Evolutionary conservation across 2,329 filamentous ascomycete species (phyloP).

Genomic region (Trematosphaeria pertusa): DNA sequence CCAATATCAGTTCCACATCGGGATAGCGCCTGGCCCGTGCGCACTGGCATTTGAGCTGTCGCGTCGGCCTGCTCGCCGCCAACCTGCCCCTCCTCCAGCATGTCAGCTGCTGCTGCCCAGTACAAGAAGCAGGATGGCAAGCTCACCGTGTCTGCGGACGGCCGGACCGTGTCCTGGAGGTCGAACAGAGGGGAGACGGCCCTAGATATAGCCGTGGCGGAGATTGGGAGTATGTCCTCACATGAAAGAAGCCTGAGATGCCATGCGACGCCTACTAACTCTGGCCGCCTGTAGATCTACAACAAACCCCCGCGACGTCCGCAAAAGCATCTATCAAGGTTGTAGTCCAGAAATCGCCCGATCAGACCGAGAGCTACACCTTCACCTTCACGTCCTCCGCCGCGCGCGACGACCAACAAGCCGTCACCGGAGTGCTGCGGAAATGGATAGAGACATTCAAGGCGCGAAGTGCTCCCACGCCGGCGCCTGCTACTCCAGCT

Average conservation of each 20-base stretch:
- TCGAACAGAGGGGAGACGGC: constrained; percentile 69
- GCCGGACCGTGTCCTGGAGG: constrained; percentile 80
- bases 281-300: constrained; percentile 69
- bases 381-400: constrained; percentile 88
- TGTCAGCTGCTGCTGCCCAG: constrained; percentile 51
- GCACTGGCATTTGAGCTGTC: too few relatives aligned
- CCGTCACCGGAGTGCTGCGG: constrained; percentile 82
- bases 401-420: constrained; percentile 83
- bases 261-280: constrained; percentile 12
- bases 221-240: constrained; percentile 77
- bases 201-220: constrained; percentile 73
- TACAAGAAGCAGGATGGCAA: constrained; percentile 98
- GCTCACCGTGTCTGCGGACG: constrained; percentile 76
- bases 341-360: constrained; percentile 71
- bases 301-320: constrained; percentile 88
- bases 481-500: constrained; percentile 34
- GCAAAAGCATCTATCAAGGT: constrained; percentile 95
- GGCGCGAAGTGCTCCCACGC: constrained; percentile 47
- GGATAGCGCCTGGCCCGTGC: too few relatives aligned
- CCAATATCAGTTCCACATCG: too few relatives aligned
- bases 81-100: constrained; percentile 27
- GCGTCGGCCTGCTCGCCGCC: too few relatives aligned
- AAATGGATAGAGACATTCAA: constrained; percentile 76
- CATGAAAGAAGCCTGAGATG: constrained; percentile 5
- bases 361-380: constrained; percentile 73